Conservation (phyloP, 352 stramenopile genomes). For the Phytophthora kernoviae region DNA sequence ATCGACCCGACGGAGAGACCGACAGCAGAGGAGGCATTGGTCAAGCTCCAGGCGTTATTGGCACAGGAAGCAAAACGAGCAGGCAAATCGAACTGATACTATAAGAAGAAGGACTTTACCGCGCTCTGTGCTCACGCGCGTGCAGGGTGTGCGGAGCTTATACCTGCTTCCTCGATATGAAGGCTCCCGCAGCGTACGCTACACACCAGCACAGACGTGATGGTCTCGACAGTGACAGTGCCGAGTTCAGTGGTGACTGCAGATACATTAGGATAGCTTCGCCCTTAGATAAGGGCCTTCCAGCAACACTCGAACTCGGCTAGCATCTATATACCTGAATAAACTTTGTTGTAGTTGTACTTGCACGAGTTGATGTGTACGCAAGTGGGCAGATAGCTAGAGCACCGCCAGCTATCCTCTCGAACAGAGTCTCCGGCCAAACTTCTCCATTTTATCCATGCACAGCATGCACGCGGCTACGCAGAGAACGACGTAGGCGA, state of each 20-base stretch:
- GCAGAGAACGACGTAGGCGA: slow-evolving; percentile 23
- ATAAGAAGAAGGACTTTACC: slow-evolving; percentile 31
- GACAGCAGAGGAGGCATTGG: slow-evolving; percentile 41
- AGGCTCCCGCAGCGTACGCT: slow-evolving; percentile 23
- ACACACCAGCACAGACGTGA: slow-evolving; percentile 17
- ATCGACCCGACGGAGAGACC: slow-evolving; percentile 48
- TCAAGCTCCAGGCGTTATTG: slow-evolving; percentile 42
- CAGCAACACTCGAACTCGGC: slow-evolving; percentile 1
- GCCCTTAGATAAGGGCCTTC: neutral
- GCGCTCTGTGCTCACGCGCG: neutral
- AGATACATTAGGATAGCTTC: neutral
- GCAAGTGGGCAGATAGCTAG: slow-evolving; percentile 1
- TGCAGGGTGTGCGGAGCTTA: slow-evolving; percentile 8
- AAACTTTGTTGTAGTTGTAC: slow-evolving; percentile 38
- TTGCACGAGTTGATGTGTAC: slow-evolving; percentile 6
- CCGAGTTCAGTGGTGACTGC: neutral
- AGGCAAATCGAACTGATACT: slow-evolving; percentile 34
- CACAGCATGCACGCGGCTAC: slow-evolving; percentile 19
- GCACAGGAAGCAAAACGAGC: slow-evolving; percentile 35
- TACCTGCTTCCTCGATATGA: slow-evolving; percentile 36
- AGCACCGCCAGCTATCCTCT: slow-evolving; percentile 7
- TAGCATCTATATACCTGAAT: slow-evolving; percentile 31
- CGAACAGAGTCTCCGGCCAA: slow-evolving; percentile 9
- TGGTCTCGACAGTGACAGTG: slow-evolving; percentile 18
- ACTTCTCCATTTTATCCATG: slow-evolving; percentile 20